phyloP scores from a whole-genome alignment of 208 protist genomes.

The Crithidia brevicula region DNA sequence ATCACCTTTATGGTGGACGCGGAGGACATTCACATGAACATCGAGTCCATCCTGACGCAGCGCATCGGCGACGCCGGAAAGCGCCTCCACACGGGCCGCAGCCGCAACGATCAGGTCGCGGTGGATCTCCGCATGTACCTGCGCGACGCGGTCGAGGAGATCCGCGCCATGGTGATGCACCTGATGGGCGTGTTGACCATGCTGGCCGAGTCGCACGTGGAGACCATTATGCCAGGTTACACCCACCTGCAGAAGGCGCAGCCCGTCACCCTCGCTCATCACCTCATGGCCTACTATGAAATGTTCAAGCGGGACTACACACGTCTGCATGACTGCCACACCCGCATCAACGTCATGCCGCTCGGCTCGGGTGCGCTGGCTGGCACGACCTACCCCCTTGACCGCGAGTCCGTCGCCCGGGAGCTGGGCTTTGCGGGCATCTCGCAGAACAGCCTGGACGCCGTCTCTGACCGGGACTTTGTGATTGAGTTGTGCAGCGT shows the following conservation, averaged over 20 bases:
- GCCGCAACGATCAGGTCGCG: constrained; percentile 39
- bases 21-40: constrained; percentile 44
- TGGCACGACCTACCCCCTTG: constrained; percentile 31
- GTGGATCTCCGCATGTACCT: constrained; percentile 41
- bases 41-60: constrained; percentile 37
- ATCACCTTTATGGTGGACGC: constrained; percentile 30
- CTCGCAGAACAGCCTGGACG: constrained; percentile 36
- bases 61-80: constrained; percentile 39
- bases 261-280: constrained; percentile 39
- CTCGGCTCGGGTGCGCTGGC: constrained; percentile 34
- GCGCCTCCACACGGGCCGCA: constrained; percentile 39
- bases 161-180: constrained; percentile 31
- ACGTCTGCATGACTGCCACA: constrained; percentile 28
- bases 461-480: constrained; percentile 36
- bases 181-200: constrained; percentile 22
- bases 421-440: constrained; percentile 32
- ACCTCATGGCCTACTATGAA: constrained; percentile 41
- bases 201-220: constrained; percentile 30
- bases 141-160: constrained; percentile 27
- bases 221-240: constrained; percentile 45
- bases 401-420: constrained; percentile 24
- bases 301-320: constrained; percentile 37
- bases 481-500: constrained; percentile 34
- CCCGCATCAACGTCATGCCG: constrained; percentile 34
- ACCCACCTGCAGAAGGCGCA: constrained; percentile 42